Conservation (phyloP, 78 protist genomes). For the Dictyostelium discoideum region DNA sequence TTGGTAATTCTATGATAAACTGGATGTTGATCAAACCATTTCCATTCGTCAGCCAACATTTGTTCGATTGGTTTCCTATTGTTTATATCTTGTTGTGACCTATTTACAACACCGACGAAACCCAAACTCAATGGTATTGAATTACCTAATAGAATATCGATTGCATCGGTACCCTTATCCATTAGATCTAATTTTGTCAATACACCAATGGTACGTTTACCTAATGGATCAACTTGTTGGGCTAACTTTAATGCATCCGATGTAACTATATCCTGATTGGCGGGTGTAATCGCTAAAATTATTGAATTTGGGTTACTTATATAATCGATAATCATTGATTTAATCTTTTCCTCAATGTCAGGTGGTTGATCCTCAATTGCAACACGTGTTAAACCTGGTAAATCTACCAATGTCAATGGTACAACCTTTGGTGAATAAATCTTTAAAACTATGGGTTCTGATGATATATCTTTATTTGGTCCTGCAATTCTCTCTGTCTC, state of each 20-base stretch:
- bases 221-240: conserved; percentile 91
- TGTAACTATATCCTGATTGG: conserved; percentile 96
- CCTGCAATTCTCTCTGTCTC: conserved; percentile 92
- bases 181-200: conserved; percentile 94
- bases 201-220: conserved; percentile 97
- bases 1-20: conserved; percentile 79
- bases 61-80: conserved; percentile 23
- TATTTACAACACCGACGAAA: conserved; percentile 93
- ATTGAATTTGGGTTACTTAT: conserved; percentile 88
- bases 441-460: conserved; percentile 92
- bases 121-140: conserved; percentile 85
- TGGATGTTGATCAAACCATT: conserved; percentile 86
- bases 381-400: conserved; percentile 98
- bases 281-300: conserved; percentile 98
- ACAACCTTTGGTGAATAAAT: conserved; percentile 94
- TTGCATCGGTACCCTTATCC: conserved; percentile 96
- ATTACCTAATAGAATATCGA: conserved; percentile 90
- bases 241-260: conserved; percentile 95
- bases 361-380: conserved; percentile 96
- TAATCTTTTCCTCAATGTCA: conserved; percentile 92
- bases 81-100: conserved; percentile 91
- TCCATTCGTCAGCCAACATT: conserved; percentile 76
- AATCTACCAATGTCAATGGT: conserved; percentile 97
- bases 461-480: conserved; percentile 81
- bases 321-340: conserved; percentile 85